These are phyloP conservation scores for Myxozyma udenii DNA, from an alignment of 805 yeast genomes.

Conservation along the genomic window DNA sequence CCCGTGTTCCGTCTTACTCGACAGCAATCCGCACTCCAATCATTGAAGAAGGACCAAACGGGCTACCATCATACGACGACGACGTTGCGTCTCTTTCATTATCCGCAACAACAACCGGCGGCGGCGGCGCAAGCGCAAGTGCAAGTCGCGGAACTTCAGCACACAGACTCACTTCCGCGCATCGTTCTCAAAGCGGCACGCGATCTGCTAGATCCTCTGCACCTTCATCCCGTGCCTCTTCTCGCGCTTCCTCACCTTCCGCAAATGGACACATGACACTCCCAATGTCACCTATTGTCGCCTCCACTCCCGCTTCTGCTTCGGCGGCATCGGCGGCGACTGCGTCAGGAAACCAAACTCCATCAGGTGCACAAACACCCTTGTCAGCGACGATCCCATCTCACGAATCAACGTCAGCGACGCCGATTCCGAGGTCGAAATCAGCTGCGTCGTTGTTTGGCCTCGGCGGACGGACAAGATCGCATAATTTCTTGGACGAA, in stretches of 20 bases:
- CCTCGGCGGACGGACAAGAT: neutral
- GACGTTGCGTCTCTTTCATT: neutral
- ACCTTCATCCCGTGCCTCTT: constrained; percentile 22
- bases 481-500: constrained; percentile 22
- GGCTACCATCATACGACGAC: constrained; percentile 22
- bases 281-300: neutral
- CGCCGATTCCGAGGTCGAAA: constrained; percentile 6
- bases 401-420: constrained; percentile 1
- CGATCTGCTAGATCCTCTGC: constrained; percentile 13
- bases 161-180: neutral
- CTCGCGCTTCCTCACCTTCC: constrained; percentile 20
- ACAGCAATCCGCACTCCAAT: constrained; percentile 58
- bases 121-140: neutral
- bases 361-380: neutral
- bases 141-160: neutral
- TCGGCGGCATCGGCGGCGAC: no score
- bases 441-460: constrained; percentile 19
- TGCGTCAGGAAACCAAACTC: no score
- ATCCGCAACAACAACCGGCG: no score
- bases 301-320: neutral
- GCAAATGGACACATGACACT: neutral
- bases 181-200: neutral
- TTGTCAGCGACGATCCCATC: neutral
- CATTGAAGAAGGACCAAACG: constrained; percentile 11
- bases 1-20: constrained; percentile 79